Base-by-base conservation (phyloP, 306 rosid species). In the Trifolium fragiferum region DNA sequence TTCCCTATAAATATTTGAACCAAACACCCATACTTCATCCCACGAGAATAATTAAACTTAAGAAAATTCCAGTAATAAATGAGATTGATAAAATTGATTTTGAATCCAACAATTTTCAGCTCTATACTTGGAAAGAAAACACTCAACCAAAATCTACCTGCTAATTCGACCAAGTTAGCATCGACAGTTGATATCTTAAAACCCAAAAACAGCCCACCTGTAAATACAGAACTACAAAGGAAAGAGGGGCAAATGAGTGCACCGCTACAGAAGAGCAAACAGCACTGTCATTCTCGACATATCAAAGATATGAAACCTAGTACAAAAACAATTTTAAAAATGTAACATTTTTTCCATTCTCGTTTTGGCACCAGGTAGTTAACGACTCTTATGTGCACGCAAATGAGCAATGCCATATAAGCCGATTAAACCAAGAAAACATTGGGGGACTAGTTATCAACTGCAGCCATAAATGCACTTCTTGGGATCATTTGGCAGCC, bases 401-500 rank as follows among this genome's bases (percentile, higher is more conserved):
- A 35, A 37, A 40, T 54, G 40, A 16, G 77, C 71, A 76, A 80
- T 69, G 72, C 49, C 73, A 61, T 53, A 51, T 68, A 47, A 63
- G 38, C 46, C 65, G 73, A 41, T 14, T 27, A 20, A 75, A 78
- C 50, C 70, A 49, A 12, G 55, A 14, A 68, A 72, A 43, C 50
- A 38, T 11, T 18, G 43, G 10, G 43, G 10, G 4, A 43, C 63
- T 67, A 47, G 78, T 86, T 83, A 92, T 93, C 96, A 82, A 84
- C 76, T 82, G 81, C 76, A 70, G 53, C 80, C 81, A 80, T 61
- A 87, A 70, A 70, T 74, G 81, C 32, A 44, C 51, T 68, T 84
- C 84, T 35, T 12, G 76, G 74, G 84, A 82, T 80, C 86, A 86
- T 69, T 67, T 76, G 72, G 87, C 72, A 77, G 91, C 78, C 64